phyloP scores from a whole-genome alignment of 805 yeast species.

The Suhomyces vadensis region DNA sequence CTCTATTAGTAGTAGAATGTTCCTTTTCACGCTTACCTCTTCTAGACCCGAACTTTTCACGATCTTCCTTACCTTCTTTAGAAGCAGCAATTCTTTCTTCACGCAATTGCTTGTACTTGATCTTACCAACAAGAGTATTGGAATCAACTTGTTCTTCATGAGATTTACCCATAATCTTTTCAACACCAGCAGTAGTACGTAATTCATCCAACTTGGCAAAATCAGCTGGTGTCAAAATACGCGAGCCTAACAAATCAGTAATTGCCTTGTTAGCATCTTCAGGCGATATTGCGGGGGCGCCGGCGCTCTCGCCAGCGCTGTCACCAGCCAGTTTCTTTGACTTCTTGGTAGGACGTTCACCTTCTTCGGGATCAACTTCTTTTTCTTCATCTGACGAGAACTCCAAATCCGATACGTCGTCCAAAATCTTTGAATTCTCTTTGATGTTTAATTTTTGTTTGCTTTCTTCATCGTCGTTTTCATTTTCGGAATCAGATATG shows the following conservation, averaged over 20 bases:
- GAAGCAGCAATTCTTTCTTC: constrained; percentile 89
- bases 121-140: constrained; percentile 69
- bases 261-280: constrained; percentile 27
- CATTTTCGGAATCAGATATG: constrained; percentile 53
- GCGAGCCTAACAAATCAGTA: constrained; percentile 63
- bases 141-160: constrained; percentile 90
- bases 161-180: constrained; percentile 65
- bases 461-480: constrained; percentile 38
- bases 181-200: constrained; percentile 80
- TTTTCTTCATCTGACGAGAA: constrained; percentile 25
- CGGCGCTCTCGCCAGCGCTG: constrained; percentile 40
- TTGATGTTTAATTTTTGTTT: constrained; percentile 35
- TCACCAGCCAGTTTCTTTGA: constrained; percentile 18
- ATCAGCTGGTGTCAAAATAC: constrained; percentile 95
- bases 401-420: constrained; percentile 32
- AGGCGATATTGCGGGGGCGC: constrained; percentile 31
- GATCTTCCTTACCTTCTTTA: constrained; percentile 88
- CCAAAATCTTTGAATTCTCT: constrained; percentile 26
- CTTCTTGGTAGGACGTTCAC: constrained; percentile 22
- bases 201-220: constrained; percentile 93
- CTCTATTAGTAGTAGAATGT: constrained; percentile 92
- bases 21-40: constrained; percentile 75
- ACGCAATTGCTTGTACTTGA: constrained; percentile 78
- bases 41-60: constrained; percentile 87
- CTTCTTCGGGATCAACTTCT: constrained; percentile 32